phyloP scores from a whole-genome alignment of 164 flowering plant species.

The Aristolochia californica region DNA sequence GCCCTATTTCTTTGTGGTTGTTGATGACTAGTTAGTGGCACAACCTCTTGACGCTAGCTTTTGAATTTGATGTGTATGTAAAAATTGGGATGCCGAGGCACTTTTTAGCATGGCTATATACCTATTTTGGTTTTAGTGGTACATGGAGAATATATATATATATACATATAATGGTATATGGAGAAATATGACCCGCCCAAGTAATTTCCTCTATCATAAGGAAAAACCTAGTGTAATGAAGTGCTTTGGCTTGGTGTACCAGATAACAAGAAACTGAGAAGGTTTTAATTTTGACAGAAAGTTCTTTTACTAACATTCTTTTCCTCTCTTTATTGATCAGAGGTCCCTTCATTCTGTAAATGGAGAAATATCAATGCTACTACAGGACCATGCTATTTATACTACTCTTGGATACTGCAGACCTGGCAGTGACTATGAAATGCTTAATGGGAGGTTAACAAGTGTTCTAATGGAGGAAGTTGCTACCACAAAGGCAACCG shows the following conservation, averaged over 20 bases:
- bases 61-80: not conserved
- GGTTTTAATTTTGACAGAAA: not conserved
- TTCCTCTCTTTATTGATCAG: constrained; percentile 18
- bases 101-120: not conserved
- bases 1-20: not conserved
- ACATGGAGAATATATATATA: too few relatives aligned
- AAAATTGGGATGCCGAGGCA: not conserved
- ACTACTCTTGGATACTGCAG: constrained; percentile 43
- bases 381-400: constrained; percentile 49
- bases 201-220: not conserved
- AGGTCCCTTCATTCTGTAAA: constrained; percentile 32
- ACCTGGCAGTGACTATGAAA: constrained; percentile 9
- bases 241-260: not conserved
- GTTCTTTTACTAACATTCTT: not conserved
- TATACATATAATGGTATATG: not conserved
- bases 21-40: not conserved
- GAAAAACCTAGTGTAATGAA: not conserved
- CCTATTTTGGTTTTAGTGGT: too few relatives aligned
- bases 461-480: constrained; percentile 13
- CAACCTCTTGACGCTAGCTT: too few relatives aligned
- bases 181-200: not conserved
- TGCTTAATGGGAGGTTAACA: constrained; percentile 10
- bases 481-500: constrained; percentile 5
- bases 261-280: not conserved
- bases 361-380: constrained; percentile 36